Conservation (phyloP, 441 rosid species). For the Metrosideros polymorpha region DNA sequence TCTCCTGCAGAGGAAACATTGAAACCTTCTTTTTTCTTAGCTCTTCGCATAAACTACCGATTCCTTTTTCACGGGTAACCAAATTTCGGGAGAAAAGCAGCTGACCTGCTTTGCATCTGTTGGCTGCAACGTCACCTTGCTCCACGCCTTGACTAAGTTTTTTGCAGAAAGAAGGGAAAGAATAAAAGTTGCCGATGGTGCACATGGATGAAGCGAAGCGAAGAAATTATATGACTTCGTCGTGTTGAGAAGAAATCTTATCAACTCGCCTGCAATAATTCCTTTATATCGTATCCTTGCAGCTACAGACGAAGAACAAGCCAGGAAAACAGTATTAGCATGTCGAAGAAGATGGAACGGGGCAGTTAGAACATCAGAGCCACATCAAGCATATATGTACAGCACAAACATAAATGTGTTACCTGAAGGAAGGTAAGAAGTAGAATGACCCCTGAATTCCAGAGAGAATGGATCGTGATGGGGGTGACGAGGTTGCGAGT, state of each 20-base stretch:
- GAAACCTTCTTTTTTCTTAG: background rate
- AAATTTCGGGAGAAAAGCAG: background rate
- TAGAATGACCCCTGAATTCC: conserved; percentile 84
- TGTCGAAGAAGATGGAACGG: background rate
- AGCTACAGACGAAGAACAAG: conserved; percentile 17
- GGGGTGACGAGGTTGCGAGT: conserved; percentile 82
- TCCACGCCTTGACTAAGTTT: background rate
- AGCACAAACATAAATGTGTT: background rate
- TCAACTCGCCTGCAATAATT: conserved; percentile 39
- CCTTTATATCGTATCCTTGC: conserved; percentile 59
- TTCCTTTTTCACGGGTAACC: background rate
- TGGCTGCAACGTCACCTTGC: background rate
- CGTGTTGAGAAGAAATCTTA: background rate
- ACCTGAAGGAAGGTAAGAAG: conserved; percentile 89
- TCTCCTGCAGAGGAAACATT: background rate
- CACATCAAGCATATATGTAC: background rate
- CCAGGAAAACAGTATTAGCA: background rate
- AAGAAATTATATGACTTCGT: background rate
- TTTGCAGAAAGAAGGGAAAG: background rate
- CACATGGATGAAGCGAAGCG: background rate
- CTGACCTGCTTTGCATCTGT: background rate
- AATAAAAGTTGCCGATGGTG: background rate
- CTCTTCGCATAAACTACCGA: background rate
- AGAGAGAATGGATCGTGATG: conserved; percentile 69
- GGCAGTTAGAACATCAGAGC: background rate